Conservation (phyloP, 371 early-diverging fungal species). For the Chytridiales sp. region DNA sequence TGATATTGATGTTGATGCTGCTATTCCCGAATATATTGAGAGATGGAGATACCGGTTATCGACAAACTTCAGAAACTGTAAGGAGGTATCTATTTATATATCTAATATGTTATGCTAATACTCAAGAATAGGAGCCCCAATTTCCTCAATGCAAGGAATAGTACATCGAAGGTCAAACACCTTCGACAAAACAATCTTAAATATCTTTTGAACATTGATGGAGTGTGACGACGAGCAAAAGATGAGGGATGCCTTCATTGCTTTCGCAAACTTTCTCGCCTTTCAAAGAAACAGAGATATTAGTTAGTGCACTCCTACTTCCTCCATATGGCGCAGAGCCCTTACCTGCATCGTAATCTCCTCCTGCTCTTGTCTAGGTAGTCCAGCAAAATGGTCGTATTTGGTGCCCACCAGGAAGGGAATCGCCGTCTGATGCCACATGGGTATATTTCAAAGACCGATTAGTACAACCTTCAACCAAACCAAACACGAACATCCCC, state of each 20-base stretch:
- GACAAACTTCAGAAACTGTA: too few relatives aligned
- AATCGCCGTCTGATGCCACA: conserved; percentile 85
- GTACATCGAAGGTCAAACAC: conserved; percentile 92
- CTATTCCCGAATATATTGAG: too few relatives aligned
- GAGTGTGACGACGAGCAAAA: conserved; percentile 92
- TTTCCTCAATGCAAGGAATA: conserved; percentile 85
- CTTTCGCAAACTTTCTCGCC: conserved; percentile 86
- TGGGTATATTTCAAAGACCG: too few relatives aligned
- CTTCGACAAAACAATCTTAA: conserved; percentile 92
- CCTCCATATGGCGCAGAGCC: background rate
- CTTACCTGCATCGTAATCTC: conserved; percentile 86
- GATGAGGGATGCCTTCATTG: conserved; percentile 92
- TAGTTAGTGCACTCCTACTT: background rate
- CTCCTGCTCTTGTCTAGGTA: conserved; percentile 82
- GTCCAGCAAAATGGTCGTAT: conserved; percentile 87
- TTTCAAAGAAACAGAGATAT: conserved; percentile 26
- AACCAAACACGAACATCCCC: background rate
- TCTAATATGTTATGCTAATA: too few relatives aligned
- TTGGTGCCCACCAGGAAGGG: conserved; percentile 96
- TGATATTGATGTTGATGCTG: too few relatives aligned
- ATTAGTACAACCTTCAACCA: background rate
- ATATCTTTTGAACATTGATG: conserved; percentile 95
- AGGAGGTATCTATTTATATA: too few relatives aligned
- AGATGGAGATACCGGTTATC: too few relatives aligned
- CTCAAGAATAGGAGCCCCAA: conserved; percentile 90